These are phyloP conservation scores for Alternaria angustiovoidea DNA, from an alignment of 2,329 filamentous ascomycete species.

Conservation along the genomic window DNA sequence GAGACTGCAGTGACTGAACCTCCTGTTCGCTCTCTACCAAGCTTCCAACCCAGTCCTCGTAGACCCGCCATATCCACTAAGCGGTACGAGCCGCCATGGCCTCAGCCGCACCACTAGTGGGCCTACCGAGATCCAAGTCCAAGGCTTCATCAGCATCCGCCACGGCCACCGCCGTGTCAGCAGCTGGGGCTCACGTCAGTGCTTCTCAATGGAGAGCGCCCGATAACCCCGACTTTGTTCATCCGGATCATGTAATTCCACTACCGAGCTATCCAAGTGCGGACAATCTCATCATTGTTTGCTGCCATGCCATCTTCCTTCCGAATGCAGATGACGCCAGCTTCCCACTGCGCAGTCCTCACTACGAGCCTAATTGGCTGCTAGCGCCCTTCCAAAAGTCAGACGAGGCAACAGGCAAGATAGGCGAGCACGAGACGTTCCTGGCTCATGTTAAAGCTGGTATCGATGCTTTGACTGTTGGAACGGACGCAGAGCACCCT, in stretches of 20 bases:
- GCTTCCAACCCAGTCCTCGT: constrained; percentile 11
- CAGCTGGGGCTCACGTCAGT: constrained; percentile 9
- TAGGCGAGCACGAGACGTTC: constrained; percentile 80
- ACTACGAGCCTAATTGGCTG: constrained; percentile 62
- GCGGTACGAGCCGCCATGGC: constrained; percentile 32
- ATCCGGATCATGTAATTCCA: constrained; percentile 42
- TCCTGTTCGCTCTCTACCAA: not conserved
- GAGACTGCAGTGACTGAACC: not conserved
- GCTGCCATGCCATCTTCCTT: constrained; percentile 81
- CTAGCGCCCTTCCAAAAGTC: constrained; percentile 76
- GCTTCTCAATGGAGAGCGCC: constrained; percentile 9
- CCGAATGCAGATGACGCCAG: constrained; percentile 36
- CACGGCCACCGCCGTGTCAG: constrained; percentile 16
- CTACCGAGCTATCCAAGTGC: constrained; percentile 34
- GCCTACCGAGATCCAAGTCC: constrained; percentile 43
- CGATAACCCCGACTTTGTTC: constrained; percentile 32
- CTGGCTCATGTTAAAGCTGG: constrained; percentile 76
- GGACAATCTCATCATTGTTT: constrained; percentile 75
- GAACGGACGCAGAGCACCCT: constrained; percentile 50
- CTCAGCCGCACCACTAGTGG: constrained; percentile 40
- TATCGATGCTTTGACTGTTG: constrained; percentile 60
- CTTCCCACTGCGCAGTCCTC: constrained; percentile 41
- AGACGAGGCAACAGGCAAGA: constrained; percentile 50
- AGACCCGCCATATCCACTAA: constrained; percentile 11
- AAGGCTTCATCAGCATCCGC: constrained; percentile 13